These are phyloP conservation scores for Remersonia thermophila DNA, from an alignment of 2,329 filamentous ascomycete species.

Conservation along the genomic window DNA sequence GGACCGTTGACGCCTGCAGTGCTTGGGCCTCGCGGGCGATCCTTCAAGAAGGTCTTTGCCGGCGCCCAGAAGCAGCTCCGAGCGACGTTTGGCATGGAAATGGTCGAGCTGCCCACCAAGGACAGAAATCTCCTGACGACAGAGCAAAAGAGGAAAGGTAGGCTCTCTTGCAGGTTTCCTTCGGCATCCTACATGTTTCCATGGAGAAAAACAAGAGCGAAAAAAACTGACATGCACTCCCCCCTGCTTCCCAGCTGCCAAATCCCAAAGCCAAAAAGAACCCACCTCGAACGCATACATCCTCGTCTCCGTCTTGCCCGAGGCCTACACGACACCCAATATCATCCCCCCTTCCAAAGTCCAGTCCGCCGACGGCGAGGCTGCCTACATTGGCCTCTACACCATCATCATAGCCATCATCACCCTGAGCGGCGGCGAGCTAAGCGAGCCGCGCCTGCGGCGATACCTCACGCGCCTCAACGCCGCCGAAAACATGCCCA, in stretches of 20 bases:
- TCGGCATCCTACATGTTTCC: not conserved
- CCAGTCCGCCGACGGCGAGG: slow-evolving; percentile 55
- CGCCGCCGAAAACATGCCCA: slow-evolving; percentile 56
- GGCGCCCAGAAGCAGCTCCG: slow-evolving; percentile 61
- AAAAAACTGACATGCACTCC: too few species aligned
- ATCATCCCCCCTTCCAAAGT: slow-evolving; percentile 59
- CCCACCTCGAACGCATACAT: slow-evolving; percentile 60
- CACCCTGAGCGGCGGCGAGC: slow-evolving; percentile 55
- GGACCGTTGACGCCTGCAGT: slow-evolving; percentile 36
- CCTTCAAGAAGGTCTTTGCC: slow-evolving; percentile 68
- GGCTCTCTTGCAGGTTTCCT: slow-evolving; percentile 9
- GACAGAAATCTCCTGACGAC: slow-evolving; percentile 63
- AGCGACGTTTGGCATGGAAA: slow-evolving; percentile 77
- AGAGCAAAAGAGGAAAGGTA: slow-evolving; percentile 63
- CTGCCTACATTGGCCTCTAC: slow-evolving; percentile 71
- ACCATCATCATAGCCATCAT: slow-evolving; percentile 70
- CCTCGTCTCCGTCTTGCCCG: slow-evolving; percentile 60
- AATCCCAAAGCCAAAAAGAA: slow-evolving; percentile 37
- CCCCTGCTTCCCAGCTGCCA: slow-evolving; percentile 24
- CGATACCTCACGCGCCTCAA: slow-evolving; percentile 65
- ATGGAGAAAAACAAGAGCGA: slow-evolving; percentile 1
- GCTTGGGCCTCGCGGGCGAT: slow-evolving; percentile 54
- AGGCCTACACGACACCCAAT: slow-evolving; percentile 48
- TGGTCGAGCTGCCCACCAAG: slow-evolving; percentile 67
- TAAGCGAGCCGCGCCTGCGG: slow-evolving; percentile 68